Conservation (phyloP, 2,329 filamentous ascomycete species). For the Fusarium tanahbumbuense region DNA sequence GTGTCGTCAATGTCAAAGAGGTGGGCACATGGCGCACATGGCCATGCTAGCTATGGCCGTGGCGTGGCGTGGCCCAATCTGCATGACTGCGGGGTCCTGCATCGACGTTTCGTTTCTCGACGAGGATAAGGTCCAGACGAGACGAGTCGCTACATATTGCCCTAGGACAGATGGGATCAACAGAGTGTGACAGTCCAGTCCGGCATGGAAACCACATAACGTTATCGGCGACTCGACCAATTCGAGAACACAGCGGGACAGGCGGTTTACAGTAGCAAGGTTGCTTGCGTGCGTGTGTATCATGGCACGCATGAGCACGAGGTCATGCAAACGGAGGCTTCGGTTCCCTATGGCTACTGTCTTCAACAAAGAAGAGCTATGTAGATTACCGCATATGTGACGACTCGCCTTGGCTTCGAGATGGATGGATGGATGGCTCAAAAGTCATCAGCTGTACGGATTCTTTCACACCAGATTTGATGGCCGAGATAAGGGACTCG, state of each 20-base stretch:
- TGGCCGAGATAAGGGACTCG: not conserved
- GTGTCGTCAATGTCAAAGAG: conserved; percentile 15
- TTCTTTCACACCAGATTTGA: not conserved
- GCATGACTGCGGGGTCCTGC: conserved; percentile 41
- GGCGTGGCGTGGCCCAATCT: conserved; percentile 19
- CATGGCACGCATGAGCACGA: conserved; percentile 38
- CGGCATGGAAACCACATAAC: conserved; percentile 3
- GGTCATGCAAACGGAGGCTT: conserved; percentile 30
- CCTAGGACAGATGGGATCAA: conserved; percentile 31
- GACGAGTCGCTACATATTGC: conserved; percentile 21
- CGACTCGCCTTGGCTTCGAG: not conserved
- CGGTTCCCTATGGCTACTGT: conserved; percentile 8
- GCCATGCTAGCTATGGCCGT: conserved; percentile 18
- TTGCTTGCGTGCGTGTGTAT: conserved; percentile 15
- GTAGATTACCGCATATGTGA: not conserved
- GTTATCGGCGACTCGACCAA: conserved; percentile 1
- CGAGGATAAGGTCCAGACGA: conserved; percentile 16
- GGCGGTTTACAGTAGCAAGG: conserved; percentile 22
- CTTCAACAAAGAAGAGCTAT: not conserved
- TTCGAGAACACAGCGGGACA: conserved; percentile 14
- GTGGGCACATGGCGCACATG: conserved; percentile 40
- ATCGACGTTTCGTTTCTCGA: conserved; percentile 39
- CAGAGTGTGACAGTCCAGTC: conserved; percentile 19
- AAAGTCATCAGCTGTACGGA: not conserved
- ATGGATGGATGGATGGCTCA: not conserved